Base-by-base conservation (phyloP, 495 filamentous ascomycete species). In the Lophiostoma macrostomum region DNA sequence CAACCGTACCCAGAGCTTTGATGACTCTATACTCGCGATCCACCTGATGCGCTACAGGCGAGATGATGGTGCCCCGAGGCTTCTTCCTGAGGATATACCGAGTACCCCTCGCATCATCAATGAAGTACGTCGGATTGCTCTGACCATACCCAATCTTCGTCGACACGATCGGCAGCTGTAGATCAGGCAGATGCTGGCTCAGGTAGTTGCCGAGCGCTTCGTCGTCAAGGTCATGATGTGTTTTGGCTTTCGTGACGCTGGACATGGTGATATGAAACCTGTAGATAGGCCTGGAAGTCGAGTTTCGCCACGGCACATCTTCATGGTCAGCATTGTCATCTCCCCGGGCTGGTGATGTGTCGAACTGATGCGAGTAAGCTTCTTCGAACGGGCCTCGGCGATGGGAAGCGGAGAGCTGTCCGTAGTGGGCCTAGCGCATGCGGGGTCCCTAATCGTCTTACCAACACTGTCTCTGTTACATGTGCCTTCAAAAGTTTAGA, bases 81-180 rank as follows among this genome's bases (percentile, higher is more conserved):
- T 61, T 61, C 46, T 61, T 61, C 13, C 58, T 32, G 1, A 61
- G 41, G 20, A 61, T 61, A 27, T 42, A 61, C n/a, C 58, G 12
- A 10, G 28, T 25, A n/a, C 28, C 35, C 4, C 1, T 34, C 12
- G 58, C 44, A 61, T 61, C 58, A 24, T 61, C 58, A 14, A 56
- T 39, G 24, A 61, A 61, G 39, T 56, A 61, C 1, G 58, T 61
- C n/a, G 58, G 58, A 29, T 61, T 61, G 19, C 58, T 61, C 29
- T 61, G 58, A 1, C 58, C 58, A 52, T 61, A 61, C 39, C 58
- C 58, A 30, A 61, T 61, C 30, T 61, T 61, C 19, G 58, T 61
- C 6, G 56, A 60, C 10, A 48, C 24, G 6, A 60, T 42, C 0
- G 56, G 56, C 13, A 54, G 35, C n/a, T 46, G 32, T 7, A 60